Base-by-base conservation (phyloP, 164 flowering plant genomes). In the Brasenia schreberi region DNA sequence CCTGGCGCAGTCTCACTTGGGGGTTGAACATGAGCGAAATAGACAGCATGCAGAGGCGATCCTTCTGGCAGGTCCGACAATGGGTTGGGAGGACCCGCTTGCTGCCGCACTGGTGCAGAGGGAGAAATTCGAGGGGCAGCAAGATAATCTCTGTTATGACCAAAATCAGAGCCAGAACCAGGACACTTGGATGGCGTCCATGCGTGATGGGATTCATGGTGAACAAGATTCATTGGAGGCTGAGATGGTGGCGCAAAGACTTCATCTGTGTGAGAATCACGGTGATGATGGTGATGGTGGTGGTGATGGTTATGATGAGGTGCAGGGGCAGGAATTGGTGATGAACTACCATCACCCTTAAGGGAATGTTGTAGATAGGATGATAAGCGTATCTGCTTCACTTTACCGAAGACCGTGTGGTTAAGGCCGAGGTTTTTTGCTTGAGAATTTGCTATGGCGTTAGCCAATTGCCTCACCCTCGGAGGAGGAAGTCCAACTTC, bases 401-500 rank as follows among this genome's bases (percentile, higher is more conserved):
- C 97, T 75, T 69, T 84, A 56, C 97, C 97, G 77, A 91, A 91
- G 6, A 79, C 87, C 18, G 87, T 81, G 65, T 89, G 78, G 71
- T 86, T 84, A 59, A 91, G 87, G 64, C 97, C 97, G 59, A 91
- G 97, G 72, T 91, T 91, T 76, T 66, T 78, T 42, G 87, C 75
- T 70, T 79, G 85, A 62, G 97, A 83, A 65, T 81, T 83, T 2
- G 78, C 78, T 66, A 92, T 88, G 42, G 89, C 83, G 71, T 85
- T 86, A 71, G 95, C 96, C 73, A 92, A 75, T 75, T 92, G 93
- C 79, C 86, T 92, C 65, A 83, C 67, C 80, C 98, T 86, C 69
- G 77, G 69, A 64, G 23, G 85, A 33, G 90, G 87, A 68, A 74
- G 75, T 61, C 73, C 81, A 67, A 92, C 75, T 17, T 88, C 81